Conservation (phyloP, 192 early-diverging fungal species). For the Entophlyctis helioformis region DNA sequence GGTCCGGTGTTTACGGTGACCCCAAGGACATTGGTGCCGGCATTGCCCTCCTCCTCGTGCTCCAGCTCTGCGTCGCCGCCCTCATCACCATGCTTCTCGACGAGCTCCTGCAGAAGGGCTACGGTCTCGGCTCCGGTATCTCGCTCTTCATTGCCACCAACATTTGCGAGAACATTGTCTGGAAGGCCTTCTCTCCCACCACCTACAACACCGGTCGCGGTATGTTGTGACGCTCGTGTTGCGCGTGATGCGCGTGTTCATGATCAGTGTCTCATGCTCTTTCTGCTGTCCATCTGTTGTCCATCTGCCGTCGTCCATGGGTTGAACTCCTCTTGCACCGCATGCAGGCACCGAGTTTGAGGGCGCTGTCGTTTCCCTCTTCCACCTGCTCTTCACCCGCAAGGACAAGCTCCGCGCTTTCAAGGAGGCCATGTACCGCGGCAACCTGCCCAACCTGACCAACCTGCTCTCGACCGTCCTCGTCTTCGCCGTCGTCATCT, state of each 20-base stretch:
- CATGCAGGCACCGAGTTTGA: conserved; percentile 87
- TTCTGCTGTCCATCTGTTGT: too few relatives aligned
- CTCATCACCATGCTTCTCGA: conserved; percentile 97
- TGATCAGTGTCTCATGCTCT: too few relatives aligned
- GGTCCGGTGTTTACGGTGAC: conserved; percentile 95
- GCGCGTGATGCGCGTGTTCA: not conserved
- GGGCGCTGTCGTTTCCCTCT: conserved; percentile 90
- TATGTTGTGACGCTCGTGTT: too few relatives aligned
- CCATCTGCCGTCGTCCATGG: too few relatives aligned
- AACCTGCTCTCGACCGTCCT: conserved; percentile 84
- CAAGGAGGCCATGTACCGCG: conserved; percentile 94
- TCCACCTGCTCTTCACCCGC: conserved; percentile 90
- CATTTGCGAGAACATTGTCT: conserved; percentile 98
- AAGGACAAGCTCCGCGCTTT: conserved; percentile 93
- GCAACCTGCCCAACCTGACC: conserved; percentile 47
- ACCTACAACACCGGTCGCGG: conserved; percentile 97
- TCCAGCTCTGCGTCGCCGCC: conserved; percentile 95
- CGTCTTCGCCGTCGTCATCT: conserved; percentile 53
- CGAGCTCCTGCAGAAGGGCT: conserved; percentile 99
- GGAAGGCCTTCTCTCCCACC: conserved; percentile 96
- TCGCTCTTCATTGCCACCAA: conserved; percentile 99
- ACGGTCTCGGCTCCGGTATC: conserved; percentile 98
- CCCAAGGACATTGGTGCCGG: conserved; percentile 93
- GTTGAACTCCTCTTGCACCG: not conserved
- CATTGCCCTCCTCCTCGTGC: conserved; percentile 88